A percentile compares a stretch with the other conserved stretches of the same genome.
These are phyloP conservation scores for Leonotis leonurus DNA, from an alignment of 257 asterid species.

Conservation along the genomic window DNA sequence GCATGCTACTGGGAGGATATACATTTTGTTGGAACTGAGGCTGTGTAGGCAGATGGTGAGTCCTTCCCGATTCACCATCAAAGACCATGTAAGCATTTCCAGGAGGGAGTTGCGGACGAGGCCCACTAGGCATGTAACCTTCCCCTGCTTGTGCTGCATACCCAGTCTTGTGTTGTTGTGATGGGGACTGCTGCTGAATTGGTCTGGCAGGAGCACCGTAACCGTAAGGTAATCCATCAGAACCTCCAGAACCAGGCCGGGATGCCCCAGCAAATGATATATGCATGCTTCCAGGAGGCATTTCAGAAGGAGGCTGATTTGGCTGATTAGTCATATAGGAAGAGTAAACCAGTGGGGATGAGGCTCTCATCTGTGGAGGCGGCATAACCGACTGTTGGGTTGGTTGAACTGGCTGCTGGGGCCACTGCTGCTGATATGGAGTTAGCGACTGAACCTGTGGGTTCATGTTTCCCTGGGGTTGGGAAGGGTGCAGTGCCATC, in stretches of 20 bases:
- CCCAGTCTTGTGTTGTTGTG: slow-evolving; percentile 51
- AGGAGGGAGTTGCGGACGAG: slow-evolving; percentile 53
- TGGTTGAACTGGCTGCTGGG: slow-evolving; percentile 49
- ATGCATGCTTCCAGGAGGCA: slow-evolving; percentile 57
- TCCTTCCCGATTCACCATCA: slow-evolving; percentile 69
- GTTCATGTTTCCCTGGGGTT: slow-evolving; percentile 53
- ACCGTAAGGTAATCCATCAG: slow-evolving; percentile 54
- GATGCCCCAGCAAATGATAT: slow-evolving; percentile 44
- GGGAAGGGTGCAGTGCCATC: slow-evolving; percentile 45
- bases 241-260: slow-evolving; percentile 40
- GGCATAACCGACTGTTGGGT: slow-evolving; percentile 47
- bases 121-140: slow-evolving; percentile 51
- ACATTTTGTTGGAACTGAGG: slow-evolving; percentile 60
- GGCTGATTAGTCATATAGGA: slow-evolving; percentile 51
- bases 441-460: slow-evolving; percentile 48
- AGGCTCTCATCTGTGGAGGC: slow-evolving; percentile 56
- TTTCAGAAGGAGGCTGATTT: slow-evolving; percentile 53
- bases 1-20: slow-evolving; percentile 56
- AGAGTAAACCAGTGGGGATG: slow-evolving; percentile 57
- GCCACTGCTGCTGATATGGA: slow-evolving; percentile 76
- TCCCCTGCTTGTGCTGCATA: slow-evolving; percentile 53
- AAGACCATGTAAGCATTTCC: slow-evolving; percentile 59
- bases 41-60: slow-evolving; percentile 51
- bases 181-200: slow-evolving; percentile 47
- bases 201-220: slow-evolving; percentile 53